Percentiles rank a stretch among this genome's conserved stretches.
Evolutionary conservation across 2,329 filamentous ascomycete species (phyloP).

Genomic region (Arachnomyces sp.): DNA sequence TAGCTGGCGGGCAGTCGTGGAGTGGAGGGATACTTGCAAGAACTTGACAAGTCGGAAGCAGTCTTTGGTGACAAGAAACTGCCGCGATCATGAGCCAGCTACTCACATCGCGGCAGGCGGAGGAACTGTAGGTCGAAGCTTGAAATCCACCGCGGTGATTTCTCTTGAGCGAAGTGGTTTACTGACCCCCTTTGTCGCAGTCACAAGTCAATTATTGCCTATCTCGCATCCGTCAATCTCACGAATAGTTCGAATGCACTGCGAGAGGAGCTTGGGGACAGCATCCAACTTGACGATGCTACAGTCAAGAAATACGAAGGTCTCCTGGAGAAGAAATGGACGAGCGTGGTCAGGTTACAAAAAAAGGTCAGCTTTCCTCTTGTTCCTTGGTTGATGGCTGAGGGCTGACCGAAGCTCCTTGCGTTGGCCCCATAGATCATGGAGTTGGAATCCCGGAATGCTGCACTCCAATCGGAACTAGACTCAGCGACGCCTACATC

Average conservation of each 20-base stretch:
- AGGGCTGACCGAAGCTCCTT: constrained; percentile 6
- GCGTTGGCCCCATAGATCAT: constrained; percentile 59
- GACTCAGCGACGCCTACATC: constrained; percentile 75
- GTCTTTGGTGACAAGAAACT: too few relatives aligned
- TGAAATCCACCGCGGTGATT: constrained; percentile 5
- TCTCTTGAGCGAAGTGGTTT: constrained; percentile 9
- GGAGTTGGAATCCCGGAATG: constrained; percentile 74
- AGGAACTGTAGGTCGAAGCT: constrained; percentile 30
- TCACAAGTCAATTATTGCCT: constrained; percentile 90
- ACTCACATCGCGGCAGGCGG: constrained; percentile 71
- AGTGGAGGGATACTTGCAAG: too few relatives aligned
- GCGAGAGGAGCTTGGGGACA: constrained; percentile 67
- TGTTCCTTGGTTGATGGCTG: constrained; percentile 9
- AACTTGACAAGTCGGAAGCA: too few relatives aligned
- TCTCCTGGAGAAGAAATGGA: constrained; percentile 97
- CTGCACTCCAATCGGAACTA: constrained; percentile 69
- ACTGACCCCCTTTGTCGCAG: constrained; percentile 40
- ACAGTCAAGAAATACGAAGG: constrained; percentile 93
- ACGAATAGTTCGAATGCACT: constrained; percentile 62
- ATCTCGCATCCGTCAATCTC: constrained; percentile 68
- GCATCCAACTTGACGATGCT: constrained; percentile 62
- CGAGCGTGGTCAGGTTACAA: constrained; percentile 84
- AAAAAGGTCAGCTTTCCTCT: constrained; percentile 63
- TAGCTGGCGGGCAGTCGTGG: too few relatives aligned
- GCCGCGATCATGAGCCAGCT: constrained; percentile 58